phyloP scores from a whole-genome alignment of 2,329 filamentous ascomycete species.

The Cordyceps cateniannulata region DNA sequence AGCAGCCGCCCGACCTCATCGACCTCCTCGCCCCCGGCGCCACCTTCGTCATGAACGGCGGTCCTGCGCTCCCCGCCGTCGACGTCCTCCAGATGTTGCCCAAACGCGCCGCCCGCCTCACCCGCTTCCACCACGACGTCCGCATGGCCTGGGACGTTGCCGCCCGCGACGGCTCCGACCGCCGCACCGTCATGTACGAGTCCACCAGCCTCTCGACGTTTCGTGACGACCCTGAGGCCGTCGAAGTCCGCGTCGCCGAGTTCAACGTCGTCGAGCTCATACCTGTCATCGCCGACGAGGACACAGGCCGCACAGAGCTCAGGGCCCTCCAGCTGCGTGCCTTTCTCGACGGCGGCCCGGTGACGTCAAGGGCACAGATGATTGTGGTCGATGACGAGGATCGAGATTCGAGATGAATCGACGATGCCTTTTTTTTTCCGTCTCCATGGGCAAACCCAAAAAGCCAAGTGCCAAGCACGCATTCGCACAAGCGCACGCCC shows the following conservation, averaged over 20 bases:
- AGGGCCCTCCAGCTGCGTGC: conserved; percentile 9
- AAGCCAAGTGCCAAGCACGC: background rate
- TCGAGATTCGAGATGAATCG: background rate
- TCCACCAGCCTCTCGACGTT: conserved; percentile 10
- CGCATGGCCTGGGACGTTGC: conserved; percentile 11
- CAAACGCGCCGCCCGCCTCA: conserved; percentile 6
- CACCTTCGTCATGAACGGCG: conserved; percentile 14
- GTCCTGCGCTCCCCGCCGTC: conserved; percentile 3
- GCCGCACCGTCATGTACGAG: conserved; percentile 14
- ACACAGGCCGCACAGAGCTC: background rate
- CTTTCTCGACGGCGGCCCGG: conserved; percentile 10
- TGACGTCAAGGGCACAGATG: conserved; percentile 12
- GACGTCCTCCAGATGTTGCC: conserved; percentile 12
- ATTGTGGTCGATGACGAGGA: background rate
- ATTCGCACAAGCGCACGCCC: background rate
- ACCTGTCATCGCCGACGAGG: background rate
- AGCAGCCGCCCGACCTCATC: background rate
- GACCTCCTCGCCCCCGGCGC: conserved; percentile 11
- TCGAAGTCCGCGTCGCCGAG: conserved; percentile 10
- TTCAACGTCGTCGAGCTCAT: conserved; percentile 12
- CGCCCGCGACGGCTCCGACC: conserved; percentile 1
- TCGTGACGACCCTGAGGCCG: conserved; percentile 7
- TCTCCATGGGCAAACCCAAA: background rate
- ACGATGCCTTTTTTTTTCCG: background rate
- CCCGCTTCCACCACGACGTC: conserved; percentile 11